Base-by-base conservation (phyloP, 2,329 filamentous ascomycete genomes). In the Trichoderma arundinaceum region DNA sequence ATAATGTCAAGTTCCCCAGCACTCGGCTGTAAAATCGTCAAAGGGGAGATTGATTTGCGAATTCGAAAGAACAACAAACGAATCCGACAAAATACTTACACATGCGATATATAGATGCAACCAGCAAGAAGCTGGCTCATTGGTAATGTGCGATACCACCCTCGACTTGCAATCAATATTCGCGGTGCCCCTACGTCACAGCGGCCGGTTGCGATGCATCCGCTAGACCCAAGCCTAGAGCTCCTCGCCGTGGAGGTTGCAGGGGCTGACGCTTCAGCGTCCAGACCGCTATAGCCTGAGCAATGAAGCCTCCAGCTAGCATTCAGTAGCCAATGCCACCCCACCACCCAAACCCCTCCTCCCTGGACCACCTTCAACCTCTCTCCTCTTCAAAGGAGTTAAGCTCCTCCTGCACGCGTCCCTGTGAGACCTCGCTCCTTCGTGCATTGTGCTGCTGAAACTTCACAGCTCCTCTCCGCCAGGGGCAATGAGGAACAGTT, bases 401-500 rank as follows among this genome's bases (percentile, higher is more conserved):
- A 54, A 63, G 59, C 59, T 54, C 59, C 58, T 61, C 43, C 58
- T 44, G 49, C 59, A 63, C 48, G 49, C 65, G 53, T 66, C 53
- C 52, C 35, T 59, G 39, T 44, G 52, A 56, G 43, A 64, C n/a
- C 48, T 64, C 53, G 64, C 53, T 28, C 22, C 22, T 28, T 28
- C 22, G 22, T 28, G 58, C 46, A 56, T 51, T 39, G 57, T 22
- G 39, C 62, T 49, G 56, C 51, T 56, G 62, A 66, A 68, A 67
- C 68, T 65, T 19, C 39, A 52, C 44, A 66, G 56, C 64, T 69
- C 68, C 49, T 61, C 39, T 57, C 48, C 56, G 48, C 17, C 48
- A 54, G 49, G 59, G 74, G 76, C 70, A 70, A 77, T 78, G 75
- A 75, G 66, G 69, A 66, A 68, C 68, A 63, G 58, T 68, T 69